Percentiles rank a stretch among this genome's conserved stretches.
Evolutionary conservation across 1,284 basidiomycete species (phyloP).

Genomic region (Grifola frondosa): DNA sequence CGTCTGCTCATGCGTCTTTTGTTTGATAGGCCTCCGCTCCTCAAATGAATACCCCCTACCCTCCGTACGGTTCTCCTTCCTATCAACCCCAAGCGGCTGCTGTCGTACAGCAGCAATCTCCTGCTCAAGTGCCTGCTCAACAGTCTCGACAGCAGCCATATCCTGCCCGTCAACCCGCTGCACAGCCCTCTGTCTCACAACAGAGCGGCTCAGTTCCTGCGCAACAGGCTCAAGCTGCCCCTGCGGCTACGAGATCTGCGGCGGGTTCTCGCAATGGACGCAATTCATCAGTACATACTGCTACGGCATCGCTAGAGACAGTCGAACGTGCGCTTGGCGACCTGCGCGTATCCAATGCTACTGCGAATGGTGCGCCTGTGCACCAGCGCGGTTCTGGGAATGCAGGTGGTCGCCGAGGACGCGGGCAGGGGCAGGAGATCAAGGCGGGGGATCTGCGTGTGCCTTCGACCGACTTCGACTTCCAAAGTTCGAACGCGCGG

Average conservation of each 20-base stretch:
- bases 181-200: slow-evolving; percentile 26
- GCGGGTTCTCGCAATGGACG: slow-evolving; percentile 19
- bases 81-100: slow-evolving; percentile 23
- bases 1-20: slow-evolving; percentile 4
- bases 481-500: slow-evolving; percentile 66
- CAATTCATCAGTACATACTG: slow-evolving; percentile 60
- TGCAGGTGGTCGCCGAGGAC: slow-evolving; percentile 41
- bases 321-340: slow-evolving; percentile 80
- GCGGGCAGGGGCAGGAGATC: slow-evolving; percentile 33
- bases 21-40: slow-evolving; percentile 32
- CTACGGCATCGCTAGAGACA: slow-evolving; percentile 72
- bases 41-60: slow-evolving; percentile 22
- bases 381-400: slow-evolving; percentile 35
- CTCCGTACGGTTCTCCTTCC: slow-evolving; percentile 25
- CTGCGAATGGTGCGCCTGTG: slow-evolving; percentile 19
- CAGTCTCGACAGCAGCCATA: slow-evolving; percentile 27
- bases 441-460: slow-evolving; percentile 44
- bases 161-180: slow-evolving; percentile 25
- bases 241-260: slow-evolving; percentile 20
- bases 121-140: slow-evolving; percentile 22
- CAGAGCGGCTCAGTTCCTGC: slow-evolving; percentile 19
- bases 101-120: slow-evolving; percentile 20
- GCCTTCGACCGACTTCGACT: slow-evolving; percentile 76
- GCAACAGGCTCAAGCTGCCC: slow-evolving; percentile 15
- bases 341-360: slow-evolving; percentile 52